phyloP scores from a whole-genome alignment of 495 filamentous ascomycete genomes.

The Aspergillus nidulans region DNA sequence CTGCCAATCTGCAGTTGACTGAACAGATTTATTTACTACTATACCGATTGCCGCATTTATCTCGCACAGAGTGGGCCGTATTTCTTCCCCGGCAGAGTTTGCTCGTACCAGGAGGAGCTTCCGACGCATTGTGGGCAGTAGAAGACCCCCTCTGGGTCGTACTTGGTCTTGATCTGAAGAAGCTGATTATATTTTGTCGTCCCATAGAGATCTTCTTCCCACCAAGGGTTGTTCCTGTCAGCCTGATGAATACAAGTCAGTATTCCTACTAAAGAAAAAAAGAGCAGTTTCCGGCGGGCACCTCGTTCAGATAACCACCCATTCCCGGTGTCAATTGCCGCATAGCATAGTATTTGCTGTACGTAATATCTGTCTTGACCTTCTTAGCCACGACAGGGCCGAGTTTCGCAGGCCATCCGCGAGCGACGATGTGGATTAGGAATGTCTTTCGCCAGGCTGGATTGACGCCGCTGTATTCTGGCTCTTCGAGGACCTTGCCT shows the following conservation, averaged over 20 bases:
- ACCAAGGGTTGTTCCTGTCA: constrained; percentile 16
- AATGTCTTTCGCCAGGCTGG: constrained; percentile 43
- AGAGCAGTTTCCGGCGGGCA: constrained; percentile 1
- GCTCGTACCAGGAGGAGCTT: constrained; percentile 39
- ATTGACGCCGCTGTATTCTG: constrained; percentile 31
- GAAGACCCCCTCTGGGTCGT: constrained; percentile 49
- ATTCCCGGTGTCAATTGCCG: constrained; percentile 25
- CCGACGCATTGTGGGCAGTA: constrained; percentile 48
- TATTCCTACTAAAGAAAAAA: background rate
- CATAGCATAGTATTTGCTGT: constrained; percentile 45
- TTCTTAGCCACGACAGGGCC: constrained; percentile 33
- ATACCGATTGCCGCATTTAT: too few species aligned
- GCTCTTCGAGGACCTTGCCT: constrained; percentile 28
- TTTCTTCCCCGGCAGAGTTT: background rate
- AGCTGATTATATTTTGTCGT: constrained; percentile 31
- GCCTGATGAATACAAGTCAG: constrained; percentile 6
- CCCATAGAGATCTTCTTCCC: constrained; percentile 20
- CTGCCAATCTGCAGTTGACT: too few species aligned
- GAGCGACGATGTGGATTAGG: constrained; percentile 33
- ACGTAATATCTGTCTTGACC: constrained; percentile 44
- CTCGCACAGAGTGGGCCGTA: constrained; percentile 15
- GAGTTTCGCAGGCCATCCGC: constrained; percentile 27
- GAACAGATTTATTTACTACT: background rate
- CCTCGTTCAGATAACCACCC: constrained; percentile 41
- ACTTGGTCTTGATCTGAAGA: constrained; percentile 44